Conservation (phyloP, 2,329 filamentous ascomycete species). For the Cercospora beticola region DNA sequence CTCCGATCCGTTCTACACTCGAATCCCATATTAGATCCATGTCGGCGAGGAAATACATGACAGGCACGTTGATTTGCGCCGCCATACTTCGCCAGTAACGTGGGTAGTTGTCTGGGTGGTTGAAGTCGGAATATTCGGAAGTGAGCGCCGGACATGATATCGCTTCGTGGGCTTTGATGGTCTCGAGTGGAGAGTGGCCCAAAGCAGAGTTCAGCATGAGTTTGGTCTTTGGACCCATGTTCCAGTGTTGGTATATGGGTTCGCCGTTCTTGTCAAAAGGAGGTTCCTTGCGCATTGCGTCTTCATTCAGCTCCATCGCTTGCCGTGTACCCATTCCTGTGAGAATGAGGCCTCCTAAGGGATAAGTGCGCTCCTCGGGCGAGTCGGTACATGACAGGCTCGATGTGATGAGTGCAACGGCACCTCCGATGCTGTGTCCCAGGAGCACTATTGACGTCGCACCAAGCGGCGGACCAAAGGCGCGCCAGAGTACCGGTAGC, state of each 20-base stretch:
- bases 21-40: constrained; percentile 16
- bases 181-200: constrained; percentile 14
- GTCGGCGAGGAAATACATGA: constrained; percentile 18
- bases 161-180: constrained; percentile 15
- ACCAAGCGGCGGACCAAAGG: constrained; percentile 13
- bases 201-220: constrained; percentile 17
- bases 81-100: constrained; percentile 14
- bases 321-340: constrained; percentile 15
- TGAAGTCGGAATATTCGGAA: constrained; percentile 15
- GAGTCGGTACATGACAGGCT: constrained; percentile 8
- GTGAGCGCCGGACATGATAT: constrained; percentile 16
- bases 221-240: constrained; percentile 16
- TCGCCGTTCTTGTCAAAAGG: constrained; percentile 12
- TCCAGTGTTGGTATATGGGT: constrained; percentile 16
- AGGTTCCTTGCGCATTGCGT: neutral
- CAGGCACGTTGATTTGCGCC: constrained; percentile 15
- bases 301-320: constrained; percentile 13
- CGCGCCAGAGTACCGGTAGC: constrained; percentile 13
- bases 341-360: constrained; percentile 13
- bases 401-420: constrained; percentile 11
- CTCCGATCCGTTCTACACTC: constrained; percentile 1
- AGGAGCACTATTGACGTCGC: constrained; percentile 15
- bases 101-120: constrained; percentile 14
- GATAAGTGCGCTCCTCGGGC: constrained; percentile 5
- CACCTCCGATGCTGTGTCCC: constrained; percentile 13